phyloP scores from a whole-genome alignment of 1,284 basidiomycete species.

The Peniophora sp. region DNA sequence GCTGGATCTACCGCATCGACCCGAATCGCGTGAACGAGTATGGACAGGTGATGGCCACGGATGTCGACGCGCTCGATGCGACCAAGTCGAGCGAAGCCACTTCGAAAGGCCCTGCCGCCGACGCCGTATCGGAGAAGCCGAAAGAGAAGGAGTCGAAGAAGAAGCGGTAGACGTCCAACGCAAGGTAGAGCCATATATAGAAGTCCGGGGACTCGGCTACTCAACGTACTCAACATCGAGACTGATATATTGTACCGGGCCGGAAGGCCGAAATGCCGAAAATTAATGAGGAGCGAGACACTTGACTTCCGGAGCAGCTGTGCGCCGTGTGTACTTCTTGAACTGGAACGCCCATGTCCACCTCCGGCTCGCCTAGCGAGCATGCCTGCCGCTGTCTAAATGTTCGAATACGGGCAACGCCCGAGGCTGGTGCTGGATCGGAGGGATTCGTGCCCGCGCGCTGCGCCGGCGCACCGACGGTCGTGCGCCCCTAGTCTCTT shows the following conservation, averaged over 20 bases:
- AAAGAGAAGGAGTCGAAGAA: slow-evolving; percentile 40
- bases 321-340: background rate
- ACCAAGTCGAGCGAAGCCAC: slow-evolving; percentile 6
- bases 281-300: too few relatives aligned
- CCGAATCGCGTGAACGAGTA: slow-evolving; percentile 93
- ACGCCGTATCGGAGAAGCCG: slow-evolving; percentile 17
- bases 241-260: too few relatives aligned
- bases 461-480: background rate
- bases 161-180: slow-evolving; percentile 25
- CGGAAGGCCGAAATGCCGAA: too few relatives aligned
- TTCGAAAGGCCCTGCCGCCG: too few relatives aligned
- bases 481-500: slow-evolving; percentile 10
- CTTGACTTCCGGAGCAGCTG: too few relatives aligned
- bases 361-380: slow-evolving; percentile 4
- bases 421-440: slow-evolving; percentile 7
- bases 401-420: slow-evolving; percentile 38
- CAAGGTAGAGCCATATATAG: too few relatives aligned
- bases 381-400: slow-evolving; percentile 69
- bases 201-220: too few relatives aligned
- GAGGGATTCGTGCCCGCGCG: slow-evolving; percentile 7
- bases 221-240: too few relatives aligned
- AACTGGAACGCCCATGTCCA: slow-evolving; percentile 6
- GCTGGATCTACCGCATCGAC: slow-evolving; percentile 95
- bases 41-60: slow-evolving; percentile 69
- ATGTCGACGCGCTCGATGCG: slow-evolving; percentile 35